These are phyloP conservation scores for Mortierella hygrophila DNA, from an alignment of 192 early-diverging fungal species.

Conservation along the genomic window DNA sequence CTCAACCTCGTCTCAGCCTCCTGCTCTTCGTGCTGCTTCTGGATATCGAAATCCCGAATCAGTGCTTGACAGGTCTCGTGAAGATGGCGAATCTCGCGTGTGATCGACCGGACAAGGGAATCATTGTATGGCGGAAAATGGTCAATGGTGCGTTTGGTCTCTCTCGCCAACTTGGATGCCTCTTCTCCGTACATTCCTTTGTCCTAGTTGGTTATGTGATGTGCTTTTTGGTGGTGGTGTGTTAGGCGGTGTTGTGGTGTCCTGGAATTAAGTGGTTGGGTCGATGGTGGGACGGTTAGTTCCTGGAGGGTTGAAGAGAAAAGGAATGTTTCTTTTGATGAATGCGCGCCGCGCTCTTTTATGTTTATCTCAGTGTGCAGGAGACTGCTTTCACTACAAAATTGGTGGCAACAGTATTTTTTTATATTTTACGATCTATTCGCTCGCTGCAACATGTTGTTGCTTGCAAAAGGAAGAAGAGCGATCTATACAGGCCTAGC, in stretches of 20 bases:
- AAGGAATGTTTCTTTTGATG: background rate
- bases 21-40: conserved; percentile 23
- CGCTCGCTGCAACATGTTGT: background rate
- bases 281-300: background rate
- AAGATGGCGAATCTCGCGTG: conserved; percentile 81
- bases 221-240: background rate
- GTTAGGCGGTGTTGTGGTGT: too few species aligned
- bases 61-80: conserved; percentile 63
- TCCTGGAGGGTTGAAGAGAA: conserved; percentile 6
- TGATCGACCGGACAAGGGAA: conserved; percentile 82
- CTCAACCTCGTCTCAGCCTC: conserved; percentile 30
- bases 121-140: conserved; percentile 85
- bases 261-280: background rate
- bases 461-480: background rate
- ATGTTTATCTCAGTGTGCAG: background rate
- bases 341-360: background rate
- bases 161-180: conserved; percentile 81
- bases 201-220: conserved; percentile 4
- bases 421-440: background rate
- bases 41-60: conserved; percentile 49
- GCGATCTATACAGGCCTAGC: conserved; percentile 36
- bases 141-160: conserved; percentile 82
- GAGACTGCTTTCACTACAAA: conserved; percentile 5
- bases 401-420: conserved; percentile 9
- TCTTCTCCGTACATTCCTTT: conserved; percentile 79